phyloP scores from a whole-genome alignment of 2,329 filamentous ascomycete species.

The Myriosclerotinia scirpicola region DNA sequence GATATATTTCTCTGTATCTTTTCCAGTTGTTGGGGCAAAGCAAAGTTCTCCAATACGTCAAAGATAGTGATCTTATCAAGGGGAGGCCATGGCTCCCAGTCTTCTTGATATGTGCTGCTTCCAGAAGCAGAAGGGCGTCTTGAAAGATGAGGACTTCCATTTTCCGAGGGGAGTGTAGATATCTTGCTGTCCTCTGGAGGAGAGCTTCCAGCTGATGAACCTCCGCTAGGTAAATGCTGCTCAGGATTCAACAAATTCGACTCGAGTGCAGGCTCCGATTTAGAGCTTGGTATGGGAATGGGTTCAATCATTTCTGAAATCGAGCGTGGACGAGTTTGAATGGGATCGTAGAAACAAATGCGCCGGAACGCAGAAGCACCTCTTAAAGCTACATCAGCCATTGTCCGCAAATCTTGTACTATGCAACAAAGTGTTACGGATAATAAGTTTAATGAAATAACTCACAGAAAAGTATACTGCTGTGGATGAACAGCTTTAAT shows the following conservation, averaged over 20 bases:
- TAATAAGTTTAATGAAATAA: neutral
- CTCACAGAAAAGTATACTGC: neutral
- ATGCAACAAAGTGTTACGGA: conserved; percentile 12
- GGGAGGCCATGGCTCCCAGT: conserved; percentile 83
- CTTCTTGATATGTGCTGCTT: conserved; percentile 81
- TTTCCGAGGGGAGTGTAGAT: conserved; percentile 48
- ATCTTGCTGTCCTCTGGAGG: conserved; percentile 51
- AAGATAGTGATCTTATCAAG: conserved; percentile 88
- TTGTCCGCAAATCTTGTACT: conserved; percentile 27
- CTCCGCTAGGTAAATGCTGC: conserved; percentile 26
- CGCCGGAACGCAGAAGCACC: conserved; percentile 45
- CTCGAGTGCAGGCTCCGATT: conserved; percentile 30
- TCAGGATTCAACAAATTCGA: conserved; percentile 33
- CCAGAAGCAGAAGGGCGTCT: conserved; percentile 80
- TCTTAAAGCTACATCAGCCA: conserved; percentile 48
- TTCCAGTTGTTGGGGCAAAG: conserved; percentile 85
- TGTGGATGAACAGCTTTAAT: conserved; percentile 1
- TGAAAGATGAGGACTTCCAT: conserved; percentile 62
- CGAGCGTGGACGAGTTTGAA: conserved; percentile 42
- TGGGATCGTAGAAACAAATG: conserved; percentile 45
- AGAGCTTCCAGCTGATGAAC: conserved; percentile 49
- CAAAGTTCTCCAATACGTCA: conserved; percentile 91
- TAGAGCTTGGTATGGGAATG: conserved; percentile 42
- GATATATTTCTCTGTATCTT: conserved; percentile 82
- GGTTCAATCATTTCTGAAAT: conserved; percentile 49